Conservation (phyloP, 169 alveolate genomes). For the Plasmodium falciparum region DNA sequence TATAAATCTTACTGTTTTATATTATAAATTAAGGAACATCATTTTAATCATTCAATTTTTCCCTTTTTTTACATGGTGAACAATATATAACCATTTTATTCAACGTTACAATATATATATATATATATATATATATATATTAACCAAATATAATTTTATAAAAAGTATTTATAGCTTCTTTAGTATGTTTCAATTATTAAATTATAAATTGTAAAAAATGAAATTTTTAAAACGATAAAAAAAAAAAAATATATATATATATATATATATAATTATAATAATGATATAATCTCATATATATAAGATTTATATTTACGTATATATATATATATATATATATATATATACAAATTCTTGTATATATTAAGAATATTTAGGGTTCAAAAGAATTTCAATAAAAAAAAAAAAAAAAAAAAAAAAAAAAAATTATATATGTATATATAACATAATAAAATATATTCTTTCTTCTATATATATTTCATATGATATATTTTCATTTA, state of each 20-base stretch:
- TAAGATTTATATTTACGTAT: neutral
- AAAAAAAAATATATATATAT: constrained; percentile 13
- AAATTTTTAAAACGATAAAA: constrained; percentile 42
- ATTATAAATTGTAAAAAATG: constrained; percentile 44
- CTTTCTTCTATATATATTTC: no score
- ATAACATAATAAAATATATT: no score
- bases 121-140: neutral
- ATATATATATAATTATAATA: constrained; percentile 3
- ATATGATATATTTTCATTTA: no score
- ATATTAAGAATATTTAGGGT: constrained; percentile 31
- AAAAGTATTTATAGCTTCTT: constrained; percentile 14
- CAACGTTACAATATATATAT: neutral
- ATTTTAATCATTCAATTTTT: neutral
- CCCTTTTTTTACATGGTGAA: neutral
- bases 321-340: constrained; percentile 1
- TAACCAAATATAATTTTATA: constrained; percentile 2
- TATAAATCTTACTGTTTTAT: neutral
- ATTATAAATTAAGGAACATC: no score
- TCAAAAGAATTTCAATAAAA: constrained; percentile 38
- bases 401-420: constrained; percentile 4
- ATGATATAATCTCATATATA: neutral
- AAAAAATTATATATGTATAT: no score
- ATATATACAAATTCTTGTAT: constrained; percentile 25
- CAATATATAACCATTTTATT: neutral
- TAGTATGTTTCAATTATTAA: constrained; percentile 25